Base-by-base conservation (phyloP, 768 basidiomycete genomes). In the Termitomyces titanicus region DNA sequence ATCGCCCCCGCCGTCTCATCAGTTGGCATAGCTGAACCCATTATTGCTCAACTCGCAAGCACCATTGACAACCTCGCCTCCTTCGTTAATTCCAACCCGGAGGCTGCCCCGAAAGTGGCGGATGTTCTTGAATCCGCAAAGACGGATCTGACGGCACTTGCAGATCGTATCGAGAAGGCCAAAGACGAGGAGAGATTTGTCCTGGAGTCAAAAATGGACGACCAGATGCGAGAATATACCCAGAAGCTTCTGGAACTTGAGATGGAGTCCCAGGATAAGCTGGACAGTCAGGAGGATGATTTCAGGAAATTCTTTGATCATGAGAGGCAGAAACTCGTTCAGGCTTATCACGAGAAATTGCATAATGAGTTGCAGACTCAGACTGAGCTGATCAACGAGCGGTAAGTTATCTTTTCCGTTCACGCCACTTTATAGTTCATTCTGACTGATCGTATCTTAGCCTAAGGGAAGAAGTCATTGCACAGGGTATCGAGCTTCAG, bases 401-500 rank as follows among this genome's bases (percentile, higher is more conserved):
- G 96, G 94, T 95, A 64, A 57, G 81, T 51, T 33, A 9, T 27
- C n/a, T 18, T 42, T 24, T 38, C 29, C 20, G 24, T 17, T 57
- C 38, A 17, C 20, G 43, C 51, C 24, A 12, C 56, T 12, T 42
- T 15, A 45, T 37, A 34, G 46, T 49, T 53, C 47, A 51, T 40
- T 5, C 54, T 52, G 20, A 34, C 54, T 52, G 20, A 34, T 18
- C 2, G 24, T 24, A 56, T 11, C 55, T 18, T 64, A 97, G 94
- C 39, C 79, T 99, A 55, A 91, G 88, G 68, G 92, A 96, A 68
- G 94, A 96, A 68, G 93, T 98, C 51, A 81, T 98, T 48, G 89
- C 94, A 3, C 95, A 98, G 69, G 97, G 95, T 17, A 94, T 99
- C 64, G 97, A 98, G 72, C 84, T 98, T 22, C 97, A 98, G 68